A percentile compares a stretch with the other conserved stretches of the same genome.
These are phyloP conservation scores for Penicillium soppii DNA, from an alignment of 495 filamentous ascomycete species.

Conservation along the genomic window DNA sequence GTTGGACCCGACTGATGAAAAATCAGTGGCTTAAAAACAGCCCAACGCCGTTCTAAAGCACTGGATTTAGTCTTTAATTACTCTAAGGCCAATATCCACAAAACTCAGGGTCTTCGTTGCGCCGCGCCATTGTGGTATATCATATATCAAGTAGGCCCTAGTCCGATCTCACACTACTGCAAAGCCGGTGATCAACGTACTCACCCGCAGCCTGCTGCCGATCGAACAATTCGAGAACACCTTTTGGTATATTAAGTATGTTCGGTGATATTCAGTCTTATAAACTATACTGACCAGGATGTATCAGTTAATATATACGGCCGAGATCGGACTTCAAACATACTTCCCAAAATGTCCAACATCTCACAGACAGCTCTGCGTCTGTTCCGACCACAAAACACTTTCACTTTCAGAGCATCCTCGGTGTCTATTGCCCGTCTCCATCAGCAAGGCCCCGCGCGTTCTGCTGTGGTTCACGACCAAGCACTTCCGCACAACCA, in stretches of 20 bases:
- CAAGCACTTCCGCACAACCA: constrained; percentile 26
- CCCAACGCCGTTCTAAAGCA: neutral
- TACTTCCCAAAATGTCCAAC: constrained; percentile 9
- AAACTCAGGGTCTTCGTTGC: neutral
- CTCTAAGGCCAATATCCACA: neutral
- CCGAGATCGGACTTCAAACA: neutral
- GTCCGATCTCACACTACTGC: neutral
- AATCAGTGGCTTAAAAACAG: constrained; percentile 7
- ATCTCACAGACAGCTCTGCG: constrained; percentile 8
- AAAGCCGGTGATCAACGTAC: neutral
- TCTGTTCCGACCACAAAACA: constrained; percentile 12
- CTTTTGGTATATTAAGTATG: neutral
- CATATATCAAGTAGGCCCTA: neutral
- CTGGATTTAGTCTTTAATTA: neutral
- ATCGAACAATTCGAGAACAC: neutral
- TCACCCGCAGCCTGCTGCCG: no score
- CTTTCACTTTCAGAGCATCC: neutral
- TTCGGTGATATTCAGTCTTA: neutral
- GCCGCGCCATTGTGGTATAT: neutral
- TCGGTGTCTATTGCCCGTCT: constrained; percentile 12
- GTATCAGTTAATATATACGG: neutral
- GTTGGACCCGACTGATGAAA: constrained; percentile 15
- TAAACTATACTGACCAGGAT: neutral
- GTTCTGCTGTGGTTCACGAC: constrained; percentile 28
- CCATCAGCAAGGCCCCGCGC: constrained; percentile 26